Conservation (phyloP, 2,329 filamentous ascomycete genomes). For the Stachybotrys echinatus region DNA sequence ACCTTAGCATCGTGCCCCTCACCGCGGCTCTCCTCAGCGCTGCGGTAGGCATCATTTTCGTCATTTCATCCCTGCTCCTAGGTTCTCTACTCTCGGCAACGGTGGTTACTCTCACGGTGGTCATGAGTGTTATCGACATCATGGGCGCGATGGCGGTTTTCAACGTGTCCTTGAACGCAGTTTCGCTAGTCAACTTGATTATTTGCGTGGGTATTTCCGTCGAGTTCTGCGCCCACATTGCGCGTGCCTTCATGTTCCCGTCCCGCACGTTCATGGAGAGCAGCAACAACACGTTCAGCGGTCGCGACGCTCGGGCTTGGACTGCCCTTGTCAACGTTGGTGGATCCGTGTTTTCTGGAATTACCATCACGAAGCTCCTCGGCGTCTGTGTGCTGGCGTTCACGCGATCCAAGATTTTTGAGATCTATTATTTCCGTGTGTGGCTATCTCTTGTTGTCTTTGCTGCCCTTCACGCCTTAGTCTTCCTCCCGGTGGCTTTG, state of each 20-base stretch:
- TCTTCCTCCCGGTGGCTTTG: slow-evolving; percentile 87
- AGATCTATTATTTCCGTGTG: slow-evolving; percentile 98
- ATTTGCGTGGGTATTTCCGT: slow-evolving; percentile 96
- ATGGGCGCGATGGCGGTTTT: slow-evolving; percentile 91
- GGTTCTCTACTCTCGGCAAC: slow-evolving; percentile 78
- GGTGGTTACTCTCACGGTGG: slow-evolving; percentile 79
- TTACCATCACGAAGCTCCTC: slow-evolving; percentile 91
- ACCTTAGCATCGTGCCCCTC: slow-evolving; percentile 75
- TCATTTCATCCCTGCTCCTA: slow-evolving; percentile 73
- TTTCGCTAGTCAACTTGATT: slow-evolving; percentile 91
- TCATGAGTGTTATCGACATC: slow-evolving; percentile 92
- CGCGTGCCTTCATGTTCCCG: slow-evolving; percentile 93
- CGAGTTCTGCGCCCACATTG: slow-evolving; percentile 96
- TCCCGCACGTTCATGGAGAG: slow-evolving; percentile 72
- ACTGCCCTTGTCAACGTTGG: slow-evolving; percentile 92
- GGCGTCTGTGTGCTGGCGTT: slow-evolving; percentile 91
- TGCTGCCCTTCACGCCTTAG: slow-evolving; percentile 79
- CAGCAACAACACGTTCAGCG: slow-evolving; percentile 71
- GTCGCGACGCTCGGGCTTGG: slow-evolving; percentile 82
- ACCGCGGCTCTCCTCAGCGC: slow-evolving; percentile 76
- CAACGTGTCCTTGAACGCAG: slow-evolving; percentile 86
- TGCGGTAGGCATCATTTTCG: slow-evolving; percentile 79
- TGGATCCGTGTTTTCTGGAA: slow-evolving; percentile 89
- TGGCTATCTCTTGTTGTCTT: slow-evolving; percentile 91
- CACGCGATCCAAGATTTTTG: slow-evolving; percentile 96